phyloP scores from a whole-genome alignment of 257 asterid species.

The Mitragyna speciosa region DNA sequence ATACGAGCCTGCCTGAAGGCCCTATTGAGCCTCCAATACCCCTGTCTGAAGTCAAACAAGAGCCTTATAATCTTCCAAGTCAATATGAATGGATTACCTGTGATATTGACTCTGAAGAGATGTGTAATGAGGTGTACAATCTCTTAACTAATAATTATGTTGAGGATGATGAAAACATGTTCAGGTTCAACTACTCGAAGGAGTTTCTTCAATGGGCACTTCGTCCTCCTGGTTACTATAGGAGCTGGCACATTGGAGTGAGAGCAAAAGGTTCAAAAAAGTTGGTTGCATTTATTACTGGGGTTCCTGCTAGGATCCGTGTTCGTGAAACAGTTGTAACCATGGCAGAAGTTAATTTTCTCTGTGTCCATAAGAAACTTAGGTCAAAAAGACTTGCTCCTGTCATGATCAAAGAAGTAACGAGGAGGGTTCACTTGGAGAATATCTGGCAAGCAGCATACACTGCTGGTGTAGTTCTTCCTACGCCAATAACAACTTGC shows the following conservation, averaged over 20 bases:
- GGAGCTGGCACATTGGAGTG: slow-evolving; percentile 57
- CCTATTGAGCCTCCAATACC: slow-evolving; percentile 50
- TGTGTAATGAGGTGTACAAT: slow-evolving; percentile 52
- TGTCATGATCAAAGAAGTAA: slow-evolving; percentile 55
- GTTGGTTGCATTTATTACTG: slow-evolving; percentile 53
- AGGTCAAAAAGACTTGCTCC: slow-evolving; percentile 58
- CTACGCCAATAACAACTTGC: slow-evolving; percentile 44
- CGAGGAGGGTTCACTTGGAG: slow-evolving; percentile 53
- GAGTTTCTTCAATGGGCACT: slow-evolving; percentile 61
- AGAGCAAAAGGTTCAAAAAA: slow-evolving; percentile 45
- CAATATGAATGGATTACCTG: slow-evolving; percentile 52
- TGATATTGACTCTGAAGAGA: slow-evolving; percentile 43
- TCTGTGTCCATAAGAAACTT: slow-evolving; percentile 59
- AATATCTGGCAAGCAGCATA: slow-evolving; percentile 61
- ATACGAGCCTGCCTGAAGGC: slow-evolving; percentile 48
- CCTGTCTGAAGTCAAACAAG: slow-evolving; percentile 53
- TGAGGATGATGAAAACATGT: slow-evolving; percentile 57
- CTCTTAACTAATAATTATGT: slow-evolving; percentile 48
- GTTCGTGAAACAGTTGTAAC: slow-evolving; percentile 38
- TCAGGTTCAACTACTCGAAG: slow-evolving; percentile 55
- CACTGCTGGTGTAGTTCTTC: slow-evolving; percentile 54
- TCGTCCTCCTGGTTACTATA: slow-evolving; percentile 46
- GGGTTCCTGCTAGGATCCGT: slow-evolving; percentile 45
- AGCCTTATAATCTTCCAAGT: slow-evolving; percentile 56
- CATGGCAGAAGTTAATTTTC: slow-evolving; percentile 55